Evolutionary conservation across 306 rosid genomes (phyloP).

Genomic region (Neltuma alba): DNA sequence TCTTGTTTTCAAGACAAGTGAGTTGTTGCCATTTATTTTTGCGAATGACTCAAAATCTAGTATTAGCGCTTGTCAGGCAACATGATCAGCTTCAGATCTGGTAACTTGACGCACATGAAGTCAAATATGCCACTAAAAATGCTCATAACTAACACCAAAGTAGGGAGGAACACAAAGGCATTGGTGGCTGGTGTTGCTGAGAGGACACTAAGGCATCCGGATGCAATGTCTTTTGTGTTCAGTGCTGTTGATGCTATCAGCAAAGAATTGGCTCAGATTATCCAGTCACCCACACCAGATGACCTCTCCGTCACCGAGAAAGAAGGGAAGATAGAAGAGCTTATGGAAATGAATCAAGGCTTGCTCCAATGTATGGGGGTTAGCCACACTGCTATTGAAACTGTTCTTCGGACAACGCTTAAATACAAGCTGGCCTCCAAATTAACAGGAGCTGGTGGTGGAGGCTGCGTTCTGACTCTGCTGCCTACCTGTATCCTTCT

Average conservation of each 20-base stretch:
- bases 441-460: slow-evolving; percentile 98
- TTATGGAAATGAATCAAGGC: slow-evolving; percentile 98
- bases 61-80: slow-evolving; percentile 64
- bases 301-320: slow-evolving; percentile 65
- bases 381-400: slow-evolving; percentile 86
- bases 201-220: slow-evolving; percentile 76
- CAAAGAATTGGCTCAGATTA: slow-evolving; percentile 66
- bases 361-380: slow-evolving; percentile 96
- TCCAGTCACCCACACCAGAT: slow-evolving; percentile 66
- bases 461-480: slow-evolving; percentile 96
- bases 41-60: slow-evolving; percentile 31
- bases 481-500: slow-evolving; percentile 91
- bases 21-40: slow-evolving; percentile 25
- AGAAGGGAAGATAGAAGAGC: slow-evolving; percentile 80
- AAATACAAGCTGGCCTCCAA: slow-evolving; percentile 87
- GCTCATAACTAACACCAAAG: slow-evolving; percentile 95
- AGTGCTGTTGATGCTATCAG: slow-evolving; percentile 86
- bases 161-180: slow-evolving; percentile 95
- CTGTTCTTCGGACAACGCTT: slow-evolving; percentile 80
- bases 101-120: slow-evolving; percentile 61
- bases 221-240: slow-evolving; percentile 83
- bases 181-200: slow-evolving; percentile 94
- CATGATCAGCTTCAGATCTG: slow-evolving; percentile 88
- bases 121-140: slow-evolving; percentile 70
- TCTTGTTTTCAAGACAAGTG: background rate